Base-by-base conservation (phyloP, 805 yeast species). In the Wickerhamiella spandovensis region DNA sequence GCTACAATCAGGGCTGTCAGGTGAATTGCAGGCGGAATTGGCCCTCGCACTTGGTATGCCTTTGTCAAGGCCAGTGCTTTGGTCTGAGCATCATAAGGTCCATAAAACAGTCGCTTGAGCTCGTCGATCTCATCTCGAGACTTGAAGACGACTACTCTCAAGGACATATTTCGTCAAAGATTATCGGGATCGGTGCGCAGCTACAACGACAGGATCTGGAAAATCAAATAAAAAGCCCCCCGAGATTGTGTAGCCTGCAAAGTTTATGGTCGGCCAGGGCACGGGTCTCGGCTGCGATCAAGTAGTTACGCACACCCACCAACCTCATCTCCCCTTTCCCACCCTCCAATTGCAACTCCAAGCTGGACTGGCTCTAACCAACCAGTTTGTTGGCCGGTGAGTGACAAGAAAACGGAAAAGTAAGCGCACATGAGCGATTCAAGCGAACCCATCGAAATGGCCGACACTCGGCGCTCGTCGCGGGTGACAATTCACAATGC, bases 41-140 rank as follows among this genome's bases (percentile, higher is more conserved):
- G 56, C 5, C 57, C 58, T n/a, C 62, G 55, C 8, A 55, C 51
- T 49, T 61, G 54, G 52, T 53, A 53, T 20, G 63, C 62, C 43
- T 54, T 48, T 25, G 51, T 44, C 20, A 48, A 46, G 8, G 55
- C 53, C 35, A 61, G 54, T 6, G 58, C 62, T 28, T 58, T 49
- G 3, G 30, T 23, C 49, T 59, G 62, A 20, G 48, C 44, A 15
- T 22, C 39, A 21, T 10, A 20, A 30, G 48, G 32, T 13, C 62
- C 62, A 48, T 49, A 58, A n/a, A 58, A 51, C 23, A 55, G 53
- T 13, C 24, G 28, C 10, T 49, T 50, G 28, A 58, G 59, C 21
- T 53, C 51, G 37, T 46, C 25, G 10, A 56, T 45, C 44, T 56
- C 58, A 21, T 15, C 41, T 10, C 49, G 44, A 4, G 32, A 17